Evolutionary conservation across 305 asterid species (phyloP), one percentile per base, ranked within the genome.

Genomic region (Fraxinus nigra): DNA sequence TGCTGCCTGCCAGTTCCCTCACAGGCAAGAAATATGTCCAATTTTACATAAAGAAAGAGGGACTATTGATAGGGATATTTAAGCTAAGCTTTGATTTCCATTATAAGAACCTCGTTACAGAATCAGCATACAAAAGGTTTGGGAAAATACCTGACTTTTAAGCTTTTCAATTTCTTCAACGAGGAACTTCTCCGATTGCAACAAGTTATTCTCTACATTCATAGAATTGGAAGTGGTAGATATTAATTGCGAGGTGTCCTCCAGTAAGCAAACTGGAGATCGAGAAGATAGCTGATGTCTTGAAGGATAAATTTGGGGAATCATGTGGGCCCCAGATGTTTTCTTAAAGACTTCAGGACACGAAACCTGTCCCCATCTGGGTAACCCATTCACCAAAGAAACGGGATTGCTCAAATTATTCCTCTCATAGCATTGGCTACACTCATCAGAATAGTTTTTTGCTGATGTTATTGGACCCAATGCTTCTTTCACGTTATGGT

Each of bases 331-430:
- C 63, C 54, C 74, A 54, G 63, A 37, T 18, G 65, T 16, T 73
- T 78, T 81, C 79, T 43, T 81, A 81, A 89, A 89, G 43, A 72
- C 26, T 81, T 78, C 85, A 26, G 92, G 90, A 74, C 88, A 86
- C 46, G 87, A 65, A 18, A 89, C 92, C 11, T 81, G 87, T 13
- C 90, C 92, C 92, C 90, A 89, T 80, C 92, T 86, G 13, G 86
- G 85, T 63, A 84, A 75, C 56, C 67, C 79, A 70, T 80, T 84
- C 4, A 61, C 61, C 32, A 56, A 54, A 54, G 85, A 75, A 78
- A 73, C 33, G 33, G 74, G 40, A 33, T 82, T 63, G 13, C 72
- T 26, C 33, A 63, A 63, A 22, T 22, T 63, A 24, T 81, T 79
- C 76, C 65, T 77, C 26, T 74, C 81, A 82, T 81, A 35, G 35